A percentile compares a stretch with the other conserved stretches of the same genome.
These are phyloP conservation scores for Theileria sp. DNA, from an alignment of 169 alveolate species.

Conservation along the genomic window DNA sequence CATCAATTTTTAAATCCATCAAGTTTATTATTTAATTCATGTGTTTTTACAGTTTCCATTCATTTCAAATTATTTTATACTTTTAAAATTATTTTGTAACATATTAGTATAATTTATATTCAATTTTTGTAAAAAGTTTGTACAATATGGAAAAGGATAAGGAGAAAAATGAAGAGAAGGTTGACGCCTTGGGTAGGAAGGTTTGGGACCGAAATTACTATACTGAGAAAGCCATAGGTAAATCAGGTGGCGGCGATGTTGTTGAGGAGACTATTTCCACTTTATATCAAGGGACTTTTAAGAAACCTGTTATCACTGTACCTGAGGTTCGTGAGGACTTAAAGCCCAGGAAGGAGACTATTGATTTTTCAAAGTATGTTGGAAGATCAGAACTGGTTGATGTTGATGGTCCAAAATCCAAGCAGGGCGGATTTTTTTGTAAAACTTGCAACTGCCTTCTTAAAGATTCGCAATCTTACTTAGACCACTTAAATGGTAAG, in stretches of 20 bases:
- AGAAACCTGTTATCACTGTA: slow-evolving; percentile 49
- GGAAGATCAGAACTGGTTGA: slow-evolving; percentile 78
- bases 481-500: slow-evolving; percentile 91
- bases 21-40: background rate
- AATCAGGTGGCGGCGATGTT: slow-evolving; percentile 62
- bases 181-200: slow-evolving; percentile 75
- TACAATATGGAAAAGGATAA: background rate
- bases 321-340: slow-evolving; percentile 77
- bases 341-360: slow-evolving; percentile 71
- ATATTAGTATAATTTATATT: too few relatives aligned
- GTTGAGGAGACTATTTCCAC: slow-evolving; percentile 70
- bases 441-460: slow-evolving; percentile 83
- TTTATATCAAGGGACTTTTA: slow-evolving; percentile 53
- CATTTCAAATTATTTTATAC: background rate
- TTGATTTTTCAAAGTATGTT: slow-evolving; percentile 76
- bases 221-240: slow-evolving; percentile 63
- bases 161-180: slow-evolving; percentile 18
- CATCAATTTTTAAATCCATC: background rate
- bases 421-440: slow-evolving; percentile 86
- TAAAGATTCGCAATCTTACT: slow-evolving; percentile 86
- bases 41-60: background rate
- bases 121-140: background rate
- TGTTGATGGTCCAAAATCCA: slow-evolving; percentile 79
- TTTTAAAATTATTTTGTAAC: background rate
- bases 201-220: slow-evolving; percentile 78